Evolutionary conservation across 441 rosid genomes (phyloP).

Genomic region (Pelargonium cotyledonis): DNA sequence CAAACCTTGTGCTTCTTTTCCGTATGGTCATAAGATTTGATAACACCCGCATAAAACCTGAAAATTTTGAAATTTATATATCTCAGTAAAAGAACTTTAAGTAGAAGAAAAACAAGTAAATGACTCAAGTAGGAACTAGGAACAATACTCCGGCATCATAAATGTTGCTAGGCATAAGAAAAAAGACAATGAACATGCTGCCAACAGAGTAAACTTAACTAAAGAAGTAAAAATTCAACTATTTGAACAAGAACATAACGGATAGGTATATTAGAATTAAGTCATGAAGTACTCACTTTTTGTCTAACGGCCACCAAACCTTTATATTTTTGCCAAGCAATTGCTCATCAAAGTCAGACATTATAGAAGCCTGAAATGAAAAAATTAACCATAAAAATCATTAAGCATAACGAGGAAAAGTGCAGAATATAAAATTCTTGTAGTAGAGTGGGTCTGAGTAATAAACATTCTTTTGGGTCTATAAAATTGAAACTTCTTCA

Average conservation of each 20-base stretch:
- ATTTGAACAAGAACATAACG: conserved; percentile 9
- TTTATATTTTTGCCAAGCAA: conserved; percentile 55
- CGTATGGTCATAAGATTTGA: conserved; percentile 36
- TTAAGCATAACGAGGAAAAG: not conserved
- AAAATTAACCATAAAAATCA: conserved; percentile 9
- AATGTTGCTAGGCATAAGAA: too few relatives aligned
- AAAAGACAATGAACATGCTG: not conserved
- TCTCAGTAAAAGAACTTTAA: not conserved
- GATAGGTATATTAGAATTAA: conserved; percentile 1
- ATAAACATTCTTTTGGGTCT: not conserved
- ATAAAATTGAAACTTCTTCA: not conserved
- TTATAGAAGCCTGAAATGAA: conserved; percentile 37
- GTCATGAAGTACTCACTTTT: conserved; percentile 37
- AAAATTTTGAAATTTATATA: conserved; percentile 12
- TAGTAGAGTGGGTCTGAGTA: not conserved
- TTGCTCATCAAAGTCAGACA: conserved; percentile 31
- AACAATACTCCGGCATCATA: too few relatives aligned
- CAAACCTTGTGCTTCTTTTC: conserved; percentile 58
- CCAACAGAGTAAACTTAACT: conserved; percentile 7
- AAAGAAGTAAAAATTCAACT: conserved; percentile 7
- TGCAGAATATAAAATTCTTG: not conserved
- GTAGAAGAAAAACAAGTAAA: not conserved
- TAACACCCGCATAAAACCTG: conserved; percentile 63
- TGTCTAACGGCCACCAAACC: conserved; percentile 92
- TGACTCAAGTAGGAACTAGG: not conserved